Evolutionary conservation across 768 basidiomycete species (phyloP).

Genomic region (Filobasidium wieringae): DNA sequence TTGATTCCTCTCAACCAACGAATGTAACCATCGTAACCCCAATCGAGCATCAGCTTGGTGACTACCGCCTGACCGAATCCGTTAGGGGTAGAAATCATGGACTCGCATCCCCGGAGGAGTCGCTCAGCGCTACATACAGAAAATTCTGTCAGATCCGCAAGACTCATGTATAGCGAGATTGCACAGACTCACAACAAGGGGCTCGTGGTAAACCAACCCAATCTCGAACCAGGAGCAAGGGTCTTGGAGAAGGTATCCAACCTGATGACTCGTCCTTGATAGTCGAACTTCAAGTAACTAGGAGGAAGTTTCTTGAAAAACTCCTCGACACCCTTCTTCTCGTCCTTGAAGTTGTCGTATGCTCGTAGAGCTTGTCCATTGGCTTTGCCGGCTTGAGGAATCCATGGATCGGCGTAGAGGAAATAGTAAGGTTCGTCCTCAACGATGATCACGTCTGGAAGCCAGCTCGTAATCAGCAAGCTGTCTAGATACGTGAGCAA

Average conservation of each 20-base stretch:
- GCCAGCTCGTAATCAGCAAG: background rate
- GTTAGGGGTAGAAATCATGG: constrained; percentile 55
- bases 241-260: constrained; percentile 54
- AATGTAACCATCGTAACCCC: constrained; percentile 60
- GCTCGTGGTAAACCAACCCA: constrained; percentile 71
- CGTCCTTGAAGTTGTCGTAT: constrained; percentile 6
- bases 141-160: background rate
- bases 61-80: constrained; percentile 56
- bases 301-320: constrained; percentile 53
- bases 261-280: constrained; percentile 70
- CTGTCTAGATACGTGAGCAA: background rate
- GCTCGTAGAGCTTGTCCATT: constrained; percentile 1
- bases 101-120: constrained; percentile 58
- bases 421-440: constrained; percentile 79
- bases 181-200: constrained; percentile 46
- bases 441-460: constrained; percentile 58
- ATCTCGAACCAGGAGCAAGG: constrained; percentile 61
- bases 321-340: constrained; percentile 40
- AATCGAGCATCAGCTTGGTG: constrained; percentile 51
- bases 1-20: constrained; percentile 62
- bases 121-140: constrained; percentile 47
- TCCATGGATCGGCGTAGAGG: constrained; percentile 53
- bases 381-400: constrained; percentile 37
- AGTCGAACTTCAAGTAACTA: constrained; percentile 50
- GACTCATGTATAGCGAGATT: background rate